Evolutionary conservation across 1,284 basidiomycete genomes (phyloP), one percentile per base, ranked within the genome.

Genomic region (Sporisorium scitamineum): DNA sequence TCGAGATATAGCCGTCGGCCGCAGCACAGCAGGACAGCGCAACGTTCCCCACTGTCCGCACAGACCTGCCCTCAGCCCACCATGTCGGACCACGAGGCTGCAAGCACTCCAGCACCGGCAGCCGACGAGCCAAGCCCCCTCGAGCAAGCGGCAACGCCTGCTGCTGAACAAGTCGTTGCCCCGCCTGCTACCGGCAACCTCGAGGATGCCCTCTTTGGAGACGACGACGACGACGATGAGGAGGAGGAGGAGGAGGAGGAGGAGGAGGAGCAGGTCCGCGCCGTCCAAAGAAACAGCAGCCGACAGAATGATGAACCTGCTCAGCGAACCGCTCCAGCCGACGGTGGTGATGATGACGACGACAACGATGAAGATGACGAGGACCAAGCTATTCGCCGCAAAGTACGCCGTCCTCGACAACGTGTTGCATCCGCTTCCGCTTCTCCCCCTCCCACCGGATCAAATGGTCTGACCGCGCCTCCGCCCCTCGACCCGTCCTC

Each of bases 151-250:
- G 26, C 34, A 9, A 9, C 26, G 27, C 16, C 56, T 14, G 34
- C 54, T 22, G 51, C 41, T 3, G 41, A 55, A 47, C 52, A 42
- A 18, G 44, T 39, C 50, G 14, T 39, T 3, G 24, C 51, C 14
- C 34, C 41, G 42, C n/a, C 29, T n/a, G 42, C 60, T 6, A 50
- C 29, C 3, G 52, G 50, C 45, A 54, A 70, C 18, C 70, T 77
- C 16, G 70, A 70, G 42, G 75, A 81, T 37, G 58, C 71, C 27
- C 53, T 81, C 11, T 81, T 81, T 47, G 76, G 69, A 20, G 39
- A 42, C 26, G 72, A 76, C 32, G 74, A 76, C 20, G 70, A 76
- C 16, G 71, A 71, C 4, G 70, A 74, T 20, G 63, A 70, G 22
- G 70, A 69, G 64, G 61, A 55, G 24, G 53, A n/a, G n/a, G 72